Percentiles rank a stretch among this genome's conserved stretches.
These are phyloP conservation scores for Anaeramoeba flamelloides DNA, from an alignment of 78 protist species.

Conservation along the genomic window DNA sequence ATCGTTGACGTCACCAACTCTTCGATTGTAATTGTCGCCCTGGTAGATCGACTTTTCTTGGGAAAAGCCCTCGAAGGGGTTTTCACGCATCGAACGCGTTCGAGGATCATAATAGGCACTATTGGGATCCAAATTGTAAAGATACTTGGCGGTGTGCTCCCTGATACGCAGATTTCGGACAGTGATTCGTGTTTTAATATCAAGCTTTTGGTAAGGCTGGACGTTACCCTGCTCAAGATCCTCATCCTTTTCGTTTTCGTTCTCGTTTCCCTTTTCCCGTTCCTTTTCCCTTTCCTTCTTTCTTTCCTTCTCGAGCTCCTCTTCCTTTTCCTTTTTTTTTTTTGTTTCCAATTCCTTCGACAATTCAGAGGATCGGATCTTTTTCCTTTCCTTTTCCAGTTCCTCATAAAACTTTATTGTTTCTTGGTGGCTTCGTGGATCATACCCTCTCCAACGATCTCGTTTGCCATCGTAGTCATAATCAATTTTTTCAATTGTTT, in stretches of 20 bases:
- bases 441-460: conserved; percentile 75
- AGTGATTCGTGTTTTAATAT: not conserved
- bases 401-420: not conserved
- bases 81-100: conserved; percentile 84
- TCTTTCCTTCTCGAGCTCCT: conserved; percentile 1
- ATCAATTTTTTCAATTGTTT: conserved; percentile 21
- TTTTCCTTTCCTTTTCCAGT: conserved; percentile 18
- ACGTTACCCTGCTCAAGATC: not conserved
- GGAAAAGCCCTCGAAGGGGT: conserved; percentile 35
- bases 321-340: conserved; percentile 24
- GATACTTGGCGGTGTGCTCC: conserved; percentile 92
- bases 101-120: conserved; percentile 93
- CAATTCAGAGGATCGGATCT: not conserved
- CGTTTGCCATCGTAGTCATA: conserved; percentile 62
- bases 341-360: not conserved
- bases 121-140: conserved; percentile 70
- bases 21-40: conserved; percentile 70
- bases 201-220: not conserved
- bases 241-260: not conserved
- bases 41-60: not conserved
- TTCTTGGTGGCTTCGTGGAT: conserved; percentile 13
- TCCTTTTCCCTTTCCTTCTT: not conserved
- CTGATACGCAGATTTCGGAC: conserved; percentile 40
- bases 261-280: not conserved
- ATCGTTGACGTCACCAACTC: conserved; percentile 51